Base-by-base conservation (phyloP, 768 basidiomycete species). In the Boletus subcaerulescens region DNA sequence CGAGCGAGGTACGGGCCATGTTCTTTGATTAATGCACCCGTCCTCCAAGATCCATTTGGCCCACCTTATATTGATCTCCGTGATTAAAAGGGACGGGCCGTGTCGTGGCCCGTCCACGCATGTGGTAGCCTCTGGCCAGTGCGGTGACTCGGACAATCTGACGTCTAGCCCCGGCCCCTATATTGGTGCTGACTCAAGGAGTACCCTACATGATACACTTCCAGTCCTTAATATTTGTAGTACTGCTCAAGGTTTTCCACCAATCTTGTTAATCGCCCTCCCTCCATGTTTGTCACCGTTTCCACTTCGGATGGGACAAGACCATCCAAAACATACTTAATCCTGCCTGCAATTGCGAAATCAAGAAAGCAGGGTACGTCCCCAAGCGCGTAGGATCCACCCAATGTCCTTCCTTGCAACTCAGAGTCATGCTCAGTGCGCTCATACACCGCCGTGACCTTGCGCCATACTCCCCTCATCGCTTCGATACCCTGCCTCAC, bases 391-490 rank as follows among this genome's bases (percentile, higher is more conserved):
- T 56, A 60, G n/a, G 29, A 40, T 39, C 48, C 47, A 35, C 46
- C 36, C 5, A 4, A 20, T 2, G 13, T 51, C 20, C 13, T 52
- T 10, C 22, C 14, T 4, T 22, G 22, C 15, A 18, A 7, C 22
- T 43, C 22, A 18, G 9, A 29, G 7, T 14, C 33, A 13, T 13
- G 15, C 22, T 10, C 47, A 10, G n/a, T 24, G 2, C 7, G 45
- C 2, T 18, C 51, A 38, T 66, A 68, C 42, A 64, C 18, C 41
- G 40, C 48, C 13, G 52, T 50, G n/a, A 58, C 18, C 9, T 43
- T 64, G 10, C 63, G 67, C 24, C 79, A 67, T 1, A 55, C 71
- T 1, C 52, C 70, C 55, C 73, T 64, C 14, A 57, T 45, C 22
- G 51, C 38, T 1, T 58, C 56, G 26, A 58, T 40, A 0, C 59